Percentiles rank a stretch among this genome's conserved stretches.
These are phyloP conservation scores for Colletotrichum musae DNA, from an alignment of 2,329 filamentous ascomycete genomes.

Conservation along the genomic window DNA sequence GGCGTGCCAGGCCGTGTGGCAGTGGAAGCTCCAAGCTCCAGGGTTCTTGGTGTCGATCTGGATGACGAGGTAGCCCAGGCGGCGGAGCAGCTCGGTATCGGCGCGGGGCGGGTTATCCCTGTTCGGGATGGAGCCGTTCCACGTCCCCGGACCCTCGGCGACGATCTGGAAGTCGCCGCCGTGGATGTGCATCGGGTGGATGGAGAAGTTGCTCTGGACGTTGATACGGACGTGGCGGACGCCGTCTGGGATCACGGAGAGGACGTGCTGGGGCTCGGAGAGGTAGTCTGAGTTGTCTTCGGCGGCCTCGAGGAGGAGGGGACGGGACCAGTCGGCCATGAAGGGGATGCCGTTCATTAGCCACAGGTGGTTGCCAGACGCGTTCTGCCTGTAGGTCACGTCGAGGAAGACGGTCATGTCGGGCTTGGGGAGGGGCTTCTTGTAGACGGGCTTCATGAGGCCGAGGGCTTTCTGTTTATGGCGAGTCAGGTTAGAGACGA, in stretches of 20 bases:
- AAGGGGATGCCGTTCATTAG: slow-evolving; percentile 33
- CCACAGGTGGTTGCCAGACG: slow-evolving; percentile 28
- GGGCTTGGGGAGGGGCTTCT: slow-evolving; percentile 21
- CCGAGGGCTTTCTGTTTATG: background rate
- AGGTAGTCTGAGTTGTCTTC: slow-evolving; percentile 25
- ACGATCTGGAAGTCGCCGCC: slow-evolving; percentile 71
- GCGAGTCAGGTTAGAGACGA: background rate
- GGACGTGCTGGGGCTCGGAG: slow-evolving; percentile 27
- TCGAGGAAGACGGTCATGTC: slow-evolving; percentile 25
- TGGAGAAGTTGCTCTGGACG: slow-evolving; percentile 70
- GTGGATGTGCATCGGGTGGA: slow-evolving; percentile 76
- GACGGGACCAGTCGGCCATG: slow-evolving; percentile 35
- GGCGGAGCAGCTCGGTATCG: slow-evolving; percentile 31
- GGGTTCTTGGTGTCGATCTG: slow-evolving; percentile 60
- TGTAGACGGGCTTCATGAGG: slow-evolving; percentile 29
- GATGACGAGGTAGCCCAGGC: slow-evolving; percentile 58
- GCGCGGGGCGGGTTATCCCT: slow-evolving; percentile 27
- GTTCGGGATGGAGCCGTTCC: slow-evolving; percentile 34
- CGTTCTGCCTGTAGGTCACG: slow-evolving; percentile 21
- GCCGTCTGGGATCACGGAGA: slow-evolving; percentile 25
- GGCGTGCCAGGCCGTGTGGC: slow-evolving; percentile 68
- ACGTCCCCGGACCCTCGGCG: slow-evolving; percentile 51
- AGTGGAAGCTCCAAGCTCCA: slow-evolving; percentile 60
- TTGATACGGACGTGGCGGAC: slow-evolving; percentile 65
- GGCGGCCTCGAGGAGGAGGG: slow-evolving; percentile 25